Percentiles rank a stretch among this genome's conserved stretches.
Evolutionary conservation across 1,284 basidiomycete species (phyloP).

Genomic region (Cryptococcus jaspeensis): DNA sequence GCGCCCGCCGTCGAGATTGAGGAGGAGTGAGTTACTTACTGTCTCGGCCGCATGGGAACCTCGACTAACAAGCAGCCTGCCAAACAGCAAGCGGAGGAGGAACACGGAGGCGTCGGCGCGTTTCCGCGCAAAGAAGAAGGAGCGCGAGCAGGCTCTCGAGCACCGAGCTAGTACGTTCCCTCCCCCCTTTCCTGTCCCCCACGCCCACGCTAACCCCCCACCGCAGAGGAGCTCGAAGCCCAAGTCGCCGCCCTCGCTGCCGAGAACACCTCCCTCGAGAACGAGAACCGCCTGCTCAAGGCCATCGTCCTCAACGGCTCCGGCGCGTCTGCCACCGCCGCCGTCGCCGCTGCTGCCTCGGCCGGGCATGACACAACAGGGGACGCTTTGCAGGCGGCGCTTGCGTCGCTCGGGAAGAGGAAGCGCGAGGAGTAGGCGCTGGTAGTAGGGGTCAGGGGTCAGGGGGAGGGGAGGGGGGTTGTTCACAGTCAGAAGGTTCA

Average conservation of each 20-base stretch:
- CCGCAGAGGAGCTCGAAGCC: conserved; percentile 73
- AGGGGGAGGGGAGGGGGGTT: no score
- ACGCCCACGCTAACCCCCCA: neutral
- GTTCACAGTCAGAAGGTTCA: no score
- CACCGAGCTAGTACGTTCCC: conserved; percentile 61
- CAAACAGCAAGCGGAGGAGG: conserved; percentile 70
- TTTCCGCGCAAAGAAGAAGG: conserved; percentile 98
- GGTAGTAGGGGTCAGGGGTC: neutral
- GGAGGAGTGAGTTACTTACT: conserved; percentile 34
- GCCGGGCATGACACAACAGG: neutral
- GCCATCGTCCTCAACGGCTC: conserved; percentile 84
- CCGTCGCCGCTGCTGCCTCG: neutral
- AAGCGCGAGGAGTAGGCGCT: conserved; percentile 30
- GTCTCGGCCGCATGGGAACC: neutral
- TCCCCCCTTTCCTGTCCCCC: no score
- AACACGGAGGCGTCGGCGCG: conserved; percentile 98
- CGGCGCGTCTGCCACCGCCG: conserved; percentile 13
- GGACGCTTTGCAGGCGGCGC: conserved; percentile 27
- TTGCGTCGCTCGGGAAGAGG: conserved; percentile 37
- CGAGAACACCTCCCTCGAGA: conserved; percentile 83
- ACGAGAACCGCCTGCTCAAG: conserved; percentile 95
- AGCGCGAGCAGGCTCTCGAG: conserved; percentile 91
- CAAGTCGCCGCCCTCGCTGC: conserved; percentile 79
- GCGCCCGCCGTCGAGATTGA: conserved; percentile 43
- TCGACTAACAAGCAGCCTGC: neutral